phyloP scores from a whole-genome alignment of 306 rosid species.

The Urtica urens region DNA sequence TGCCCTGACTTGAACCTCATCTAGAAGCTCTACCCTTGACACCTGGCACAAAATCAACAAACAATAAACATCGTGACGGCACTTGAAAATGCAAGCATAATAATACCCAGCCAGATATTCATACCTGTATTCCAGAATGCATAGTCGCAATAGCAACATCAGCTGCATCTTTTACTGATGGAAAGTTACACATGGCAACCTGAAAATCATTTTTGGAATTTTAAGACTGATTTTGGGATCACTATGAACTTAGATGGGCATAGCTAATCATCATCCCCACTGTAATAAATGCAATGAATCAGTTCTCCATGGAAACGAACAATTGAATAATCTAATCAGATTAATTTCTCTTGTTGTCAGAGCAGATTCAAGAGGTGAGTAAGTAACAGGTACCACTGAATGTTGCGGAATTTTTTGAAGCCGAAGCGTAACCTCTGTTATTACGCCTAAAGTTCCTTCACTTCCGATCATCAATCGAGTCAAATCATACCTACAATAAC shows the following conservation, averaged over 20 bases:
- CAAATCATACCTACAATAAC: slow-evolving; percentile 65
- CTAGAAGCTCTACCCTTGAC: slow-evolving; percentile 89
- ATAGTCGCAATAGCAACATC: slow-evolving; percentile 89
- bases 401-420: slow-evolving; percentile 81
- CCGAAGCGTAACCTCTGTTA: slow-evolving; percentile 80
- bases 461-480: slow-evolving; percentile 95
- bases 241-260: no score
- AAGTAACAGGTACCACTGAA: slow-evolving; percentile 73
- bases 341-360: not conserved
- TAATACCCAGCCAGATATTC: slow-evolving; percentile 14
- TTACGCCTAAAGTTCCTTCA: slow-evolving; percentile 91
- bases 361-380: not conserved
- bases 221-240: slow-evolving; percentile 2
- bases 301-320: not conserved
- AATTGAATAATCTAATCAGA: not conserved
- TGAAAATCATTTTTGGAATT: slow-evolving; percentile 24
- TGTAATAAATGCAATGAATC: not conserved
- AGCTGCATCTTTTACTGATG: slow-evolving; percentile 85
- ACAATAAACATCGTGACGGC: slow-evolving; percentile 7
- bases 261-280: not conserved
- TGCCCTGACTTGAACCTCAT: slow-evolving; percentile 90
- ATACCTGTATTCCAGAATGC: slow-evolving; percentile 94
- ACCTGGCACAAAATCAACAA: slow-evolving; percentile 42
- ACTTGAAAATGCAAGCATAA: slow-evolving; percentile 3
- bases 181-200: slow-evolving; percentile 98